Evolutionary conservation across 2,329 filamentous ascomycete species (phyloP), one percentile per base, ranked within the genome.

Genomic region (Knufia fluminis): DNA sequence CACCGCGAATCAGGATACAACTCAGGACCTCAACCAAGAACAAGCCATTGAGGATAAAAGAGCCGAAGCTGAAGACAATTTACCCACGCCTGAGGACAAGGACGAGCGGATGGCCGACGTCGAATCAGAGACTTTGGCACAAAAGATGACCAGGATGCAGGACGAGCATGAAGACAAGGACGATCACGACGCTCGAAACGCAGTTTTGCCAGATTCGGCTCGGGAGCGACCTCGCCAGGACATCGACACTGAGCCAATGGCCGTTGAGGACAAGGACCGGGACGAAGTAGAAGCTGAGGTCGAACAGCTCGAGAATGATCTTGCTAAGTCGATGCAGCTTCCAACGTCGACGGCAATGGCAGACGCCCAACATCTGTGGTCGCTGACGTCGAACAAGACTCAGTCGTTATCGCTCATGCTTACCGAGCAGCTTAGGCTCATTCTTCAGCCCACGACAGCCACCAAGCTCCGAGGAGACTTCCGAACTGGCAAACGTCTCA

Each of bases 381-480:
- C 81, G 8, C 76, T 82, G 51, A 92, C 94, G 68, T 90, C 97
- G 67, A 76, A 77, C 53, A 79, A 82, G 49, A 97, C 92, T 0
- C 88, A 92, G 56, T 77, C 85, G 42, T 83, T 96, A 50, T 94
- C 92, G 0, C 79, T 95, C 50, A 83, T 88, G 1, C 75, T 99
- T 12, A 95, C 91, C 1, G 92, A 95, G 56, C 92, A 97, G 63
- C 82, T 99, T 16, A 88, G 92, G 22, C 80, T 99, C 12, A 97
- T 99, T 60, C 82, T 99, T 33, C 87, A 87, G 0, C 92, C 94
- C 0, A 97, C 91, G 0, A 83, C 94, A 47, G 90, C 91, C 1
- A 97, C 92, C 32, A 98, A 97, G 63, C 85, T 98, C 54, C 90
- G 91, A 1, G 92, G 92, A 38, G 89, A 94, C 58, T 97, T 94